Base-by-base conservation (phyloP, 306 rosid genomes). In the Prunus fruticosa region DNA sequence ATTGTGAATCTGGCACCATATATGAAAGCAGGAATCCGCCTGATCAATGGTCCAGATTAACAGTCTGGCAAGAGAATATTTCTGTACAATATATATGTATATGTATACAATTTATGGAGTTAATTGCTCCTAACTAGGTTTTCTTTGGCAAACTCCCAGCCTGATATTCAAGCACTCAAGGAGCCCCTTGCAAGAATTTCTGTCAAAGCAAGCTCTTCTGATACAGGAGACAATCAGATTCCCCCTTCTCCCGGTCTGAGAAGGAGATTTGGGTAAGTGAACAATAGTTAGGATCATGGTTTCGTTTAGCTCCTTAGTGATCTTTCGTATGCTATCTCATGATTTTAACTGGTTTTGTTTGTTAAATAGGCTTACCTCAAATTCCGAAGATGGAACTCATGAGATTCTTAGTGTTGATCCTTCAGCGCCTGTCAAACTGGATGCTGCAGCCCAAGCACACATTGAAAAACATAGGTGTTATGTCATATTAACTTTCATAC, bases 381-480 rank as follows among this genome's bases (percentile, higher is more conserved):
- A 56, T 79, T 47, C 79, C 19, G 89, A 86, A 57, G 91, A 87
- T 67, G 89, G 74, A 85, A 79, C 85, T 51, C 84, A 58, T 10
- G 95, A 87, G 76, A 76, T 72, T 56, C 19, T 63, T 53, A 84
- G 86, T 70, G 74, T 62, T 73, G 90, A 85, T 76, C 82, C 81
- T 45, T 81, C 81, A 11, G 64, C 88, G 47, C 81, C 91, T 79
- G 85, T 92, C 76, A 92, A 92, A 80, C 79, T 95, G 52, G 98
- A 92, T 91, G 89, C 92, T 62, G 80, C 79, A 6, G 92, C 90
- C 77, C 88, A 85, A 34, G 83, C 82, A 47, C 97, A 88, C 79
- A 90, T 95, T 49, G 93, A 90, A 67, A 95, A 92, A 64, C 99
- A 90, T 87, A 90, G 92, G 96, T 87, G 84, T 19, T 50, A 57